Evolutionary conservation across 116 monocot genomes (phyloP).

Genomic region (Phalaenopsis hybrid): DNA sequence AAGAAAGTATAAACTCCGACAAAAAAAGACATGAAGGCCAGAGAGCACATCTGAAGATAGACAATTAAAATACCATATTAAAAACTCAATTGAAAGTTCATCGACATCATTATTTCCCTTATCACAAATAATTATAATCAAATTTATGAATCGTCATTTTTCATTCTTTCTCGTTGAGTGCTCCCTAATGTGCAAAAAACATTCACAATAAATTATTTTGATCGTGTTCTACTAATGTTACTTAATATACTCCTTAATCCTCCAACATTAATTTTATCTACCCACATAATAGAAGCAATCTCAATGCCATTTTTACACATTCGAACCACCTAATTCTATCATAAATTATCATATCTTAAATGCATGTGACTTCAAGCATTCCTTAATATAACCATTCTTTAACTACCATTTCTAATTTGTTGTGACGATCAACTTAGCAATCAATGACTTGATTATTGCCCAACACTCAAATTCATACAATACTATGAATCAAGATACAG

Average conservation of each 20-base stretch:
- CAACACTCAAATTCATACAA: not conserved
- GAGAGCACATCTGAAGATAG: conserved; percentile 59
- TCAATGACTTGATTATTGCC: not conserved
- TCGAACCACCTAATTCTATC: not conserved
- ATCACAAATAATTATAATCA: not conserved
- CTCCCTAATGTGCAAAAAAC: not conserved
- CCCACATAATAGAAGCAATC: not conserved
- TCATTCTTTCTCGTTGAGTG: not conserved
- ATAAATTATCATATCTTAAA: not conserved
- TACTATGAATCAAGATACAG: not conserved
- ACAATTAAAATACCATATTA: not conserved
- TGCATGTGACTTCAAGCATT: not conserved
- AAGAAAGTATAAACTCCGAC: conserved; percentile 82
- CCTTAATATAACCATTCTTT: not conserved
- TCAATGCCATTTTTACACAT: not conserved
- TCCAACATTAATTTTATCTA: not conserved
- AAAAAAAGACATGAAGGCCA: conserved; percentile 95
- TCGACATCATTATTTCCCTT: not conserved
- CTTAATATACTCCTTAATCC: not conserved
- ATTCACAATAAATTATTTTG: not conserved
- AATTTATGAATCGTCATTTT: not conserved
- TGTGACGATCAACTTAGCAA: not conserved
- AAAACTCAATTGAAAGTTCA: conserved; percentile 3
- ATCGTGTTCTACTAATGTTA: not conserved
- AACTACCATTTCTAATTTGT: not conserved